phyloP scores from a whole-genome alignment of 2,329 filamentous ascomycete species.

The Metarhizium humberi region DNA sequence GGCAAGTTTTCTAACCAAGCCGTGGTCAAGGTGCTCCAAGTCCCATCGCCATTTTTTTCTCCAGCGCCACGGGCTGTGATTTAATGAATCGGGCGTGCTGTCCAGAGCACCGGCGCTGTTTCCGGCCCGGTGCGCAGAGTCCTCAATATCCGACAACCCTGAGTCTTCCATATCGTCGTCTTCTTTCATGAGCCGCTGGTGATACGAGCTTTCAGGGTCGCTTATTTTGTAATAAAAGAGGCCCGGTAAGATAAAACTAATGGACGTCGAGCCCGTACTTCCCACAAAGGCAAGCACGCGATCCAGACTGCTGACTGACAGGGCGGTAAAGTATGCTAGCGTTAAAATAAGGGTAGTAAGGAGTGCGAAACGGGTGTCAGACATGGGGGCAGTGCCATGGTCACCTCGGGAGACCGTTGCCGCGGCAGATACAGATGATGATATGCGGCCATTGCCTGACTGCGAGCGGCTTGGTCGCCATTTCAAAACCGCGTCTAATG shows the following conservation, averaged over 20 bases:
- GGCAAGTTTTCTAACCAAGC: slow-evolving; percentile 60
- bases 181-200: slow-evolving; percentile 81
- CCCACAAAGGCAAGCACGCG: slow-evolving; percentile 92
- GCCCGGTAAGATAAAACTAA: slow-evolving; percentile 92
- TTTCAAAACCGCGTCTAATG: slow-evolving; percentile 83
- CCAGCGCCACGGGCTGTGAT: slow-evolving; percentile 36
- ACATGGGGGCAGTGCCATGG: slow-evolving; percentile 56
- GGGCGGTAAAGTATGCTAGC: slow-evolving; percentile 75
- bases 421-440: slow-evolving; percentile 31
- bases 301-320: slow-evolving; percentile 84
- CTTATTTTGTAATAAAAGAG: slow-evolving; percentile 99
- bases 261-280: slow-evolving; percentile 86
- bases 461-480: slow-evolving; percentile 62
- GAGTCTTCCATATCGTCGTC: slow-evolving; percentile 72
- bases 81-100: slow-evolving; percentile 22
- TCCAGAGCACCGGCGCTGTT: slow-evolving; percentile 37
- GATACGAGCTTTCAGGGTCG: slow-evolving; percentile 73
- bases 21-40: slow-evolving; percentile 53
- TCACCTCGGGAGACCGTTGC: slow-evolving; percentile 33
- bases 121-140: slow-evolving; percentile 31
- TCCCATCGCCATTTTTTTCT: slow-evolving; percentile 50
- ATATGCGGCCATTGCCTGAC: slow-evolving; percentile 25
- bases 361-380: slow-evolving; percentile 78
- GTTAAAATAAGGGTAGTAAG: slow-evolving; percentile 83
- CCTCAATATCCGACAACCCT: slow-evolving; percentile 40